Evolutionary conservation across 2,329 filamentous ascomycete genomes (phyloP).

Genomic region (Exophiala bonariae): DNA sequence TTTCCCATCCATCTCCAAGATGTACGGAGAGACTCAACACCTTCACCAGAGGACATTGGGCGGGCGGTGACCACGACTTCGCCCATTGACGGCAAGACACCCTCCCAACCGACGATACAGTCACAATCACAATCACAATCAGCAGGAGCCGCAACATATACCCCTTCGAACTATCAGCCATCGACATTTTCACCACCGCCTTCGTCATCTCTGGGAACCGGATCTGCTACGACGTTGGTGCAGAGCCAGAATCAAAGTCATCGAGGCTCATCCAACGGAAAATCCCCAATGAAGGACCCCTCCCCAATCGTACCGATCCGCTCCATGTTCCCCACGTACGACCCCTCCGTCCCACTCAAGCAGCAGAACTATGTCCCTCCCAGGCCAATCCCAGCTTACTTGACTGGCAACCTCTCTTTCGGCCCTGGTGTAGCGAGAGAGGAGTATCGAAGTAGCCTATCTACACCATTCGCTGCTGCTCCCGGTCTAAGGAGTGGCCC

Average conservation of each 20-base stretch:
- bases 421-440: constrained; percentile 22
- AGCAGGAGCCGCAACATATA: constrained; percentile 17
- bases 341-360: constrained; percentile 37
- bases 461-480: constrained; percentile 37
- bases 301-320: constrained; percentile 40
- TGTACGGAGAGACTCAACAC: constrained; percentile 9
- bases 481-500: constrained; percentile 42
- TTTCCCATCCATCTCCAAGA: constrained; percentile 8
- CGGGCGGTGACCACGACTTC: constrained; percentile 26
- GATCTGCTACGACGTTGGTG: constrained; percentile 23
- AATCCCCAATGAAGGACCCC: constrained; percentile 17
- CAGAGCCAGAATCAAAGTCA: constrained; percentile 5
- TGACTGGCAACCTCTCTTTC: constrained; percentile 11
- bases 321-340: constrained; percentile 48
- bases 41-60: constrained; percentile 25
- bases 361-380: constrained; percentile 40
- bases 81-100: constrained; percentile 25
- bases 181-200: constrained; percentile 18
- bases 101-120: constrained; percentile 6
- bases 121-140: constrained; percentile 4
- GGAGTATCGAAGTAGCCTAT: constrained; percentile 33
- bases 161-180: constrained; percentile 21
- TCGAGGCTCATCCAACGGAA: neutral
- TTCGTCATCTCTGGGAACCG: constrained; percentile 16
- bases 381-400: constrained; percentile 18